Evolutionary conservation across 768 basidiomycete genomes (phyloP).

Genomic region (Exsudoporus frostii): DNA sequence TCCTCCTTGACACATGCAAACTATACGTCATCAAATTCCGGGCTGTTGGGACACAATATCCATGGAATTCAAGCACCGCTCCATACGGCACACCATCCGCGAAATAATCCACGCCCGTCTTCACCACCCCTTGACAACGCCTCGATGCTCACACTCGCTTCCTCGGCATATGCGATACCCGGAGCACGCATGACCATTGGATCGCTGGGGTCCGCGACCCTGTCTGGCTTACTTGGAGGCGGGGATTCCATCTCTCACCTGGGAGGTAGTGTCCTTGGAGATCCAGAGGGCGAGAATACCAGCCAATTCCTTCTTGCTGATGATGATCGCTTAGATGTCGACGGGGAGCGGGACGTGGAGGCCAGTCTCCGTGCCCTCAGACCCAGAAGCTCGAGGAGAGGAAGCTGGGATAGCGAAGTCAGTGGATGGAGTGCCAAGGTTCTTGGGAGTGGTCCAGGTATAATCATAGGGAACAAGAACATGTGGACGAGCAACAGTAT

Average conservation of each 20-base stretch:
- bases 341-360: conserved; percentile 63
- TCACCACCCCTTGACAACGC: conserved; percentile 92
- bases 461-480: conserved; percentile 52
- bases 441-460: conserved; percentile 43
- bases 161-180: conserved; percentile 82
- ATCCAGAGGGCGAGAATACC: conserved; percentile 53
- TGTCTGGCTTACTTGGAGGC: conserved; percentile 50
- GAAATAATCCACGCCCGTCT: conserved; percentile 92
- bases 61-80: conserved; percentile 71
- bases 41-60: conserved; percentile 26
- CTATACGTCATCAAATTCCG: conserved; percentile 27
- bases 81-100: conserved; percentile 89
- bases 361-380: conserved; percentile 89
- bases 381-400: conserved; percentile 79
- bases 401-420: conserved; percentile 89
- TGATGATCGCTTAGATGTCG: conserved; percentile 55
- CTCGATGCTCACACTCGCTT: conserved; percentile 88
- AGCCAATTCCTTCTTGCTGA: conserved; percentile 68
- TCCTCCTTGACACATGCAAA: conserved; percentile 27
- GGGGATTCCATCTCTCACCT: conserved; percentile 71
- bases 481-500: conserved; percentile 60
- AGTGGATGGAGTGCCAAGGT: conserved; percentile 84
- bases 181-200: conserved; percentile 48
- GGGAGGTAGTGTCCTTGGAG: conserved; percentile 56
- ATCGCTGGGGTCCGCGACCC: conserved; percentile 41